These are phyloP conservation scores for Pisolithus marmoratus DNA, from an alignment of 768 basidiomycete species.

Conservation along the genomic window DNA sequence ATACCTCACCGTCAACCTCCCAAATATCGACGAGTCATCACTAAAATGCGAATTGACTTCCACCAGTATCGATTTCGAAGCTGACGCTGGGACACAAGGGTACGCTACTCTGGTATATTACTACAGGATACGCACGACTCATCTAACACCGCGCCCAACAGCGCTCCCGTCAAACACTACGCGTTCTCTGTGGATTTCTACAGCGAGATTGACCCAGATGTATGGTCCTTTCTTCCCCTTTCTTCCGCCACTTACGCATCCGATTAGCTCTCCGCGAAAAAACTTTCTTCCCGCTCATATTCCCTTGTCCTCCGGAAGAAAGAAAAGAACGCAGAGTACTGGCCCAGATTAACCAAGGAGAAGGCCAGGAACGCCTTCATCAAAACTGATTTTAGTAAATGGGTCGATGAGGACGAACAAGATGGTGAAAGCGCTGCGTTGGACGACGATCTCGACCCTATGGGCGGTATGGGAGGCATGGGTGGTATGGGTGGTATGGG, in stretches of 20 bases:
- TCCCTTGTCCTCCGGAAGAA: slow-evolving; percentile 76
- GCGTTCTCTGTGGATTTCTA: slow-evolving; percentile 74
- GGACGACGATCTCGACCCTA: slow-evolving; percentile 25
- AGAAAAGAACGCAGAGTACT: slow-evolving; percentile 68
- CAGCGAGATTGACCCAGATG: slow-evolving; percentile 72
- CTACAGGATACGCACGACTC: slow-evolving; percentile 5
- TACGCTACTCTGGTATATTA: not conserved
- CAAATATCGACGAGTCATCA: slow-evolving; percentile 55
- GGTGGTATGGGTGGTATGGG: slow-evolving; percentile 32
- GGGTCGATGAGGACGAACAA: slow-evolving; percentile 98
- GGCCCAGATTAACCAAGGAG: slow-evolving; percentile 90
- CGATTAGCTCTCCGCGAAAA: slow-evolving; percentile 33
- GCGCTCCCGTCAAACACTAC: slow-evolving; percentile 43
- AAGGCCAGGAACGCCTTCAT: slow-evolving; percentile 75
- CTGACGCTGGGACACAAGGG: slow-evolving; percentile 46
- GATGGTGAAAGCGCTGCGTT: slow-evolving; percentile 39
- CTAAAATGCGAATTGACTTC: slow-evolving; percentile 57
- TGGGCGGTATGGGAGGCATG: no score
- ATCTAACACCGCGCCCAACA: slow-evolving; percentile 36
- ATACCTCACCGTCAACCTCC: slow-evolving; percentile 79
- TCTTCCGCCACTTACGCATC: not conserved
- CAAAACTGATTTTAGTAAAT: slow-evolving; percentile 94
- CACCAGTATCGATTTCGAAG: slow-evolving; percentile 57
- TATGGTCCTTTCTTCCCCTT: slow-evolving; percentile 19
- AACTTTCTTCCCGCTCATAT: slow-evolving; percentile 63